A percentile compares a stretch with the other conserved stretches of the same genome.
These are phyloP conservation scores for Rhynchosporium agropyri DNA, from an alignment of 2,329 filamentous ascomycete species.

Conservation along the genomic window DNA sequence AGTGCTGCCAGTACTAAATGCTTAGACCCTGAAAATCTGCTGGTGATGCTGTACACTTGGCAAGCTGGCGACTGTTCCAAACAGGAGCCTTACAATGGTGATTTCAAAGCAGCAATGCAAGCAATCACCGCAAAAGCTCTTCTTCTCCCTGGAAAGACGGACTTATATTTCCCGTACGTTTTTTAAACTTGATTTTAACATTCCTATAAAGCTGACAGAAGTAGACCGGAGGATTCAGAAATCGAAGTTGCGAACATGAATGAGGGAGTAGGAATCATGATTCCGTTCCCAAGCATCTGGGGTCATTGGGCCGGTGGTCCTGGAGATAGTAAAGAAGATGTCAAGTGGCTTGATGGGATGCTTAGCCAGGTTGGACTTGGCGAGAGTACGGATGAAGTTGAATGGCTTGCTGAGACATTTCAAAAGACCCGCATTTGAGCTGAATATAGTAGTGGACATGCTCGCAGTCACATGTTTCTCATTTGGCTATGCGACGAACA, in stretches of 20 bases:
- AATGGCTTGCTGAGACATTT: constrained; percentile 17
- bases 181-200: not conserved
- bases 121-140: constrained; percentile 73
- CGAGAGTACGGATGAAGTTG: constrained; percentile 15
- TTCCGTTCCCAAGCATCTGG: constrained; percentile 63
- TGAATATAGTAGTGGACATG: not conserved
- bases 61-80: constrained; percentile 71
- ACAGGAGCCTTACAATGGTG: constrained; percentile 67
- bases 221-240: constrained; percentile 73
- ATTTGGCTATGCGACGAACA: not conserved
- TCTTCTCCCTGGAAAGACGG: constrained; percentile 71
- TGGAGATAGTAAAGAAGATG: constrained; percentile 70
- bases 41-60: constrained; percentile 79
- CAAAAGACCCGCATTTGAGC: not conserved
- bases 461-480: not conserved
- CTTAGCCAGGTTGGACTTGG: constrained; percentile 35
- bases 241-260: constrained; percentile 69
- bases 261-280: constrained; percentile 57
- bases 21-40: constrained; percentile 70
- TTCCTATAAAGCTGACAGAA: not conserved
- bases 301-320: constrained; percentile 71
- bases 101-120: constrained; percentile 67
- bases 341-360: constrained; percentile 68
- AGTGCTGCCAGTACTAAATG: not conserved
- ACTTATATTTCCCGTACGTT: constrained; percentile 75